Base-by-base conservation (phyloP, 306 rosid species). In the Alnus rubra region DNA sequence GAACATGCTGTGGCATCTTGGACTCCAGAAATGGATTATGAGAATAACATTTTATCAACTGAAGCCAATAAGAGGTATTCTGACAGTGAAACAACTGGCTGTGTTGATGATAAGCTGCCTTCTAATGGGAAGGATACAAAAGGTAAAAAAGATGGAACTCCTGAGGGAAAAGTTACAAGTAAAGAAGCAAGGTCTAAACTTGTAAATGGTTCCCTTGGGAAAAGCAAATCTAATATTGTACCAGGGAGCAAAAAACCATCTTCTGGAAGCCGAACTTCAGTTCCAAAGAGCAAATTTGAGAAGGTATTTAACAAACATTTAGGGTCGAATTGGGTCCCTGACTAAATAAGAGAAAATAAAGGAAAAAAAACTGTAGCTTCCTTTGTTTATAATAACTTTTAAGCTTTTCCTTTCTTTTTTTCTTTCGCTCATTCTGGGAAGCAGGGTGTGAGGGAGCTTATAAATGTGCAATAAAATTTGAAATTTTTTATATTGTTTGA, bases 1-100 rank as follows among this genome's bases (percentile, higher is more conserved):
- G 90, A 88, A 78, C 94, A 79, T 71, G 79, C 69, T 62, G 81
- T 81, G 54, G 71, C 88, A 65, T 82, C 96, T 33, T 96, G 93
- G 99, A 87, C 89, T 77, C 86, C 91, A 37, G 98, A 96, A 82
- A 96, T 93, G 94, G 98, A 93, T 84, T 90, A 84, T 75, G 87
- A 90, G 78, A 85, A 60, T 71, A 89, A 77, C 78, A 77, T 83
- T 76, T 64, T 88, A 47, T 76, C 76, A 71, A 52, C 78, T 74
- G 83, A 85, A 71, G 86, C 82, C 78, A 91, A 83, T 69, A 72
- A 54, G 69, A 89, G 87, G 77, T 69, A 79, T 71, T 78, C 80
- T 59, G 81, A 65, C 11, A 53, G 60, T 74, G 89, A 80, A 82
- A 56, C 70, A 13, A 70, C 77, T n/a, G 73, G n/a, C 3, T 56